These are phyloP conservation scores for Teratosphaeriaceae sp. DNA, from an alignment of 2,329 filamentous ascomycete genomes.

Conservation along the genomic window DNA sequence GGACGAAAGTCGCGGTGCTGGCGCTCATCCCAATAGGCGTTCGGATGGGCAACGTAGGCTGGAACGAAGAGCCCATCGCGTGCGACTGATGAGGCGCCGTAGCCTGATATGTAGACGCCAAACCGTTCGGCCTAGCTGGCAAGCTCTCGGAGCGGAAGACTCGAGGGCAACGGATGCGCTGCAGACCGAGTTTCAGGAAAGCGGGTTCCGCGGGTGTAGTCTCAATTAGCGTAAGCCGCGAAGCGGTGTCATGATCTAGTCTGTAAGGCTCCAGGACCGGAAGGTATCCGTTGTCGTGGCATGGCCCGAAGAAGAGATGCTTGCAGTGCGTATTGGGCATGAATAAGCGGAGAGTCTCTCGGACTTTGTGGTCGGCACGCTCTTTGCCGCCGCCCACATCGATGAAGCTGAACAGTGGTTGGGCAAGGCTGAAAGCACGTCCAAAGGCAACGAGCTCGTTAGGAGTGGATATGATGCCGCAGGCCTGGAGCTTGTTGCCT, in stretches of 20 bases:
- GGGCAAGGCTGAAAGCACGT: slow-evolving; percentile 38
- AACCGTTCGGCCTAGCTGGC: slow-evolving; percentile 26
- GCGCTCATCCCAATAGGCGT: neutral
- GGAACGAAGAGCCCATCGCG: neutral
- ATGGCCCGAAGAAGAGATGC: slow-evolving; percentile 43
- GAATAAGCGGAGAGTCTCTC: slow-evolving; percentile 42
- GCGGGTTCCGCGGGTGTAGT: slow-evolving; percentile 35
- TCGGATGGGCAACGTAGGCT: neutral
- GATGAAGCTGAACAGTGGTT: slow-evolving; percentile 41
- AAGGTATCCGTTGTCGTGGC: slow-evolving; percentile 41
- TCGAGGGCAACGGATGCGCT: slow-evolving; percentile 31
- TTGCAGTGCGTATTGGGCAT: slow-evolving; percentile 40
- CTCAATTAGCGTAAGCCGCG: slow-evolving; percentile 40
- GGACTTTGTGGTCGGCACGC: slow-evolving; percentile 40
- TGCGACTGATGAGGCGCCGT: neutral
- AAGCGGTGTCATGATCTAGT: slow-evolving; percentile 31
- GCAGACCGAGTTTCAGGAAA: slow-evolving; percentile 38
- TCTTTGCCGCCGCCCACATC: slow-evolving; percentile 42
- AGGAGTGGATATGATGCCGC: slow-evolving; percentile 34
- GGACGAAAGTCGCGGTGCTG: slow-evolving; percentile 3
- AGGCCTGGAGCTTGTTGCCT: slow-evolving; percentile 34
- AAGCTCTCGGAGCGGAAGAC: slow-evolving; percentile 38
- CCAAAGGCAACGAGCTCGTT: slow-evolving; percentile 37
- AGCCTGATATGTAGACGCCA: too few relatives aligned
- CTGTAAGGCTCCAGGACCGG: slow-evolving; percentile 41